Conservation (phyloP, 2,329 filamentous ascomycete genomes). For the Zopfia rhizophila region DNA sequence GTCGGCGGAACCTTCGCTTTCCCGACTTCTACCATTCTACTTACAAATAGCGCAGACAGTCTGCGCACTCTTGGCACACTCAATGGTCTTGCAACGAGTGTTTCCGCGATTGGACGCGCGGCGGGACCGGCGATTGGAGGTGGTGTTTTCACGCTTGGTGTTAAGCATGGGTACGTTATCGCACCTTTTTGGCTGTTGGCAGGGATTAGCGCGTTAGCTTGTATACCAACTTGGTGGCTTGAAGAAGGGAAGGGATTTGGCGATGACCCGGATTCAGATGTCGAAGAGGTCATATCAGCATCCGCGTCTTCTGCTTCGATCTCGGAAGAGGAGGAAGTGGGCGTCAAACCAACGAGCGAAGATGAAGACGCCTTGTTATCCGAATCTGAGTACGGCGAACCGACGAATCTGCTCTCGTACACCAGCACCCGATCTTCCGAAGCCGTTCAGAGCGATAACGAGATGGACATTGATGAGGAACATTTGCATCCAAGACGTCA, state of each 20-base stretch:
- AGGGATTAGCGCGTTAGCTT: slow-evolving; percentile 70
- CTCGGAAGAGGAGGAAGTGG: slow-evolving; percentile 24
- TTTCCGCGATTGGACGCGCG: slow-evolving; percentile 82
- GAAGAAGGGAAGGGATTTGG: slow-evolving; percentile 77
- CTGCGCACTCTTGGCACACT: slow-evolving; percentile 84
- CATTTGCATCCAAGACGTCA: slow-evolving; percentile 9
- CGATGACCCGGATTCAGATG: slow-evolving; percentile 47
- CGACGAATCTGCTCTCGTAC: slow-evolving; percentile 46
- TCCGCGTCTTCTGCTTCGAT: slow-evolving; percentile 9
- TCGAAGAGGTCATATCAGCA: slow-evolving; percentile 37
- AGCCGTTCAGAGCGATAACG: slow-evolving; percentile 36
- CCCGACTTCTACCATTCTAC: slow-evolving; percentile 86
- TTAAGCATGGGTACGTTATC: slow-evolving; percentile 78
- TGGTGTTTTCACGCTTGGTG: slow-evolving; percentile 77
- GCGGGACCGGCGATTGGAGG: slow-evolving; percentile 80
- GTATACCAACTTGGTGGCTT: slow-evolving; percentile 78
- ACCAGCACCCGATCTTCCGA: slow-evolving; percentile 42
- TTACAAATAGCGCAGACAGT: slow-evolving; percentile 85
- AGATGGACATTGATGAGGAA: slow-evolving; percentile 24
- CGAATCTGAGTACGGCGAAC: slow-evolving; percentile 53
- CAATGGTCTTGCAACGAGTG: slow-evolving; percentile 88
- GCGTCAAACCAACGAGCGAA: slow-evolving; percentile 11
- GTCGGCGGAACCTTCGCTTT: slow-evolving; percentile 84
- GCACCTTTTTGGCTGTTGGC: slow-evolving; percentile 85
- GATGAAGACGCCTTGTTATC: slow-evolving; percentile 33